Conservation (phyloP, 78 protist genomes). For the Dictyostelium citrinum region DNA sequence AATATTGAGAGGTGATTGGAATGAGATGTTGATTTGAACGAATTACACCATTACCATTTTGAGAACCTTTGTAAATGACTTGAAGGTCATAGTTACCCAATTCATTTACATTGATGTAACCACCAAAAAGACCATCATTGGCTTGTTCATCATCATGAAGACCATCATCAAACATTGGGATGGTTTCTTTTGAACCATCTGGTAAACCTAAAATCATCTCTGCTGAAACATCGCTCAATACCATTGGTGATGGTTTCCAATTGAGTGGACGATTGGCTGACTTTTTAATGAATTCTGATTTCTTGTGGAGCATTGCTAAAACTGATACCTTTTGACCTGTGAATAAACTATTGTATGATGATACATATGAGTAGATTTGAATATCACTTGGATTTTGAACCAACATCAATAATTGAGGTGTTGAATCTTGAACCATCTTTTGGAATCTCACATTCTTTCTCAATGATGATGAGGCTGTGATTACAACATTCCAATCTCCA, state of each 20-base stretch:
- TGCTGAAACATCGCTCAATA: slow-evolving; percentile 16
- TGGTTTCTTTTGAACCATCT: slow-evolving; percentile 25
- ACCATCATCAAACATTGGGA: slow-evolving; percentile 81
- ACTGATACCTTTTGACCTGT: slow-evolving; percentile 44
- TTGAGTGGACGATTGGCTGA: neutral
- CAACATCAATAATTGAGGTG: slow-evolving; percentile 5
- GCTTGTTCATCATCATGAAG: slow-evolving; percentile 48
- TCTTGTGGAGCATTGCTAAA: slow-evolving; percentile 34
- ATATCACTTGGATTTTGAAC: slow-evolving; percentile 47
- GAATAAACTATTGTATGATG: slow-evolving; percentile 44
- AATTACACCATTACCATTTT: slow-evolving; percentile 3
- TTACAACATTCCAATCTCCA: slow-evolving; percentile 64
- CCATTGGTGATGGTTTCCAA: slow-evolving; percentile 24
- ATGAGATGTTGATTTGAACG: slow-evolving; percentile 81
- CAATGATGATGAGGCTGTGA: slow-evolving; percentile 9
- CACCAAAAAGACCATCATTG: slow-evolving; percentile 75
- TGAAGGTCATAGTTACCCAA: slow-evolving; percentile 52
- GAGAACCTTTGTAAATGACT: slow-evolving; percentile 10
- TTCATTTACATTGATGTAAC: slow-evolving; percentile 21
- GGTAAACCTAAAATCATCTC: slow-evolving; percentile 41
- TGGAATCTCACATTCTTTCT: neutral
- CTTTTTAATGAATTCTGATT: neutral
- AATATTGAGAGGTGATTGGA: slow-evolving; percentile 43
- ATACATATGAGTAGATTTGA: slow-evolving; percentile 47
- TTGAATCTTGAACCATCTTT: neutral